Base-by-base conservation (phyloP, 371 early-diverging fungal species). In the Lichtheimia ornata region DNA sequence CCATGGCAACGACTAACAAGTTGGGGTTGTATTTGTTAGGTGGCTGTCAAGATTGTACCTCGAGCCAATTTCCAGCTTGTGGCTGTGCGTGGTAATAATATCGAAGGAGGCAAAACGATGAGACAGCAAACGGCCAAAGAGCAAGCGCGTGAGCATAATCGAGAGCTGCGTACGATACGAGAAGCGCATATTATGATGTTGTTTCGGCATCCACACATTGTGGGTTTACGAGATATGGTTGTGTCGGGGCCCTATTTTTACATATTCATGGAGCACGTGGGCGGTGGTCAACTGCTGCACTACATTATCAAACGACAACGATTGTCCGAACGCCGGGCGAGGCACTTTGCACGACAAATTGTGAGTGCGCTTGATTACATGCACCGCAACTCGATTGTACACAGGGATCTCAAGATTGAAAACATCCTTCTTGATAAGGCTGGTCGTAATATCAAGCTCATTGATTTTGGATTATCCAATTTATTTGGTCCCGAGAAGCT, bases 401-500 rank as follows among this genome's bases (percentile, higher is more conserved):
- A 99, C 67, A 84, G 99, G 72, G 98, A 98, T 74, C 80, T 98
- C 50, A 98, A 98, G 74, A 95, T 97, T 58, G 98, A 98, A 76
- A 98, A 98, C 71, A 95, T 98, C 60, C 70, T 97, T 57, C 87
- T 98, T 28, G 87, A 91, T 24, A 85, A 88, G 62, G 74, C 86
- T 51, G 95, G 93, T 41, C 73, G 98, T 93, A 82, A 86, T 57
- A 85, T 94, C 68, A 94, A 95, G 66, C 84, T 95, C 13, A 91
- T 95, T 51, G 99, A 99, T 73, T 99, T 99, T 88, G 99, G 99
- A 0, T 81, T 99, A 18, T 91, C 95, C 11, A 97, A 97, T 67
- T 76, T 96, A 27, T 97, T 91, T 71, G 93, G 91, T 43, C 89
- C 90, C 22, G 88, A 89, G 56, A 78, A 83, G n/a, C 86, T 86